These are phyloP conservation scores for Diplogelasinospora grovesii DNA, from an alignment of 495 filamentous ascomycete genomes.

Conservation along the genomic window DNA sequence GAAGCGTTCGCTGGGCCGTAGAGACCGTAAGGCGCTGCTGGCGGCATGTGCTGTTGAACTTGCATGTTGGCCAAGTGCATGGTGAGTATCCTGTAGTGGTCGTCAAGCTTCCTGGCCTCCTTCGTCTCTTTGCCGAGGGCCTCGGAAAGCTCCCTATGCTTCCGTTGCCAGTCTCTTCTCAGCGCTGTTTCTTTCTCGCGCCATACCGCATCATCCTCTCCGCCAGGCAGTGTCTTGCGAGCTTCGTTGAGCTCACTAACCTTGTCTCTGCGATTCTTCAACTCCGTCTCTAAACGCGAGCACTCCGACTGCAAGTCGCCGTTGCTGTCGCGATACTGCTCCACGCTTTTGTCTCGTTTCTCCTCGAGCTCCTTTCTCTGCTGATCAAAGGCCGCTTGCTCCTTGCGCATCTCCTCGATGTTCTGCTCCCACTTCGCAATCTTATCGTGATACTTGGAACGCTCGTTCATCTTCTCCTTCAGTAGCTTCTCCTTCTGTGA, in stretches of 20 bases:
- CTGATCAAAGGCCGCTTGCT: constrained; percentile 34
- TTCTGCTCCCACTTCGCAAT: constrained; percentile 51
- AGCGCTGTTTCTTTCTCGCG: constrained; percentile 38
- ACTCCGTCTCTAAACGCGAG: constrained; percentile 35
- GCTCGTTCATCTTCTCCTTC: constrained; percentile 65
- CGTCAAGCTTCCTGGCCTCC: constrained; percentile 29
- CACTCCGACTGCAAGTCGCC: constrained; percentile 27
- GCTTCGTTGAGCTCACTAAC: constrained; percentile 50
- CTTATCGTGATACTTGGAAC: constrained; percentile 47
- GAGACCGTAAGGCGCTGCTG: constrained; percentile 27
- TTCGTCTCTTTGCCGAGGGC: constrained; percentile 29
- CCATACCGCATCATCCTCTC: constrained; percentile 50
- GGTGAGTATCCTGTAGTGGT: constrained; percentile 28
- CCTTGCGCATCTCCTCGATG: constrained; percentile 40
- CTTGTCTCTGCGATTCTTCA: constrained; percentile 43
- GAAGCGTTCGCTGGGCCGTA: constrained; percentile 40
- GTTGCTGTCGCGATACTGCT: constrained; percentile 20
- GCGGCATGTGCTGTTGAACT: constrained; percentile 32
- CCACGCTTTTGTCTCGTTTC: constrained; percentile 33
- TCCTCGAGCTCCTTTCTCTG: constrained; percentile 38
- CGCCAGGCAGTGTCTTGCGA: constrained; percentile 42
- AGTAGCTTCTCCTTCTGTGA: constrained; percentile 73
- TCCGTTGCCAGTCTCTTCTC: constrained; percentile 38
- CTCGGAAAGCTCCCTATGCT: constrained; percentile 38
- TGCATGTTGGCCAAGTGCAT: no score